Evolutionary conservation across 1,139 yeast species (phyloP), one percentile per base, ranked within the genome.

Genomic region (Saccharomyces hybrid): DNA sequence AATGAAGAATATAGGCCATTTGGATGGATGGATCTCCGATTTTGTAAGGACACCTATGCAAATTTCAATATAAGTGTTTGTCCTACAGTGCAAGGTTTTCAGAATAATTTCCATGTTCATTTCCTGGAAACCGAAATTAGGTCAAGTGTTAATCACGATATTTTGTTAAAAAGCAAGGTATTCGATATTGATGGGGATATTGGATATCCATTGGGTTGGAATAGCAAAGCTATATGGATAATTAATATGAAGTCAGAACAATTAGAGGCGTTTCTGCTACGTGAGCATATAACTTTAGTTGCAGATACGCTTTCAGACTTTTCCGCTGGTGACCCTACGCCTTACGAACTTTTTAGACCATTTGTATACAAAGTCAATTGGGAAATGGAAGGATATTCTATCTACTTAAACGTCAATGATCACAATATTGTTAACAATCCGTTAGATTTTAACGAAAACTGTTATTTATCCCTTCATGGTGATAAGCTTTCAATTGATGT

Each of bases 341-440:
- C 89, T 0, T 91, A 91, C 64, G 93, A 87, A 57, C 71, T 80
- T 25, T 88, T 87, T 67, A 76, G 93, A 29, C 95, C 96, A 0
- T 83, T 83, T 57, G 70, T 75, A 3, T 89, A 89, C 65, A 66
- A 70, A 1, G 61, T 89, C 31, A 74, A 77, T 41, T 87, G 96
- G 95, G 71, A 75, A 4, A 64, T 79, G 38, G 62, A 73, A 11
- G 77, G 81, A 42, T 86, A 85, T 63, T 78, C 81, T 47, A 69
- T 91, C 9, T 86, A 74, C 65, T 71, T 91, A 56, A 91, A 90
- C 67, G 86, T 89, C 28, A 93, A 93, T 67, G 96, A 89, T 64
- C 80, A 82, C 46, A 93, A 93, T 65, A 88, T 93, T 63, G 85
- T 93, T 63, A 86, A 89, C 68, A 88, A 89, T 62, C 96, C 98